A percentile compares a stretch with the other conserved stretches of the same genome.
These are phyloP conservation scores for Alternaria panax DNA, from an alignment of 2,329 filamentous ascomycete species.

Conservation along the genomic window DNA sequence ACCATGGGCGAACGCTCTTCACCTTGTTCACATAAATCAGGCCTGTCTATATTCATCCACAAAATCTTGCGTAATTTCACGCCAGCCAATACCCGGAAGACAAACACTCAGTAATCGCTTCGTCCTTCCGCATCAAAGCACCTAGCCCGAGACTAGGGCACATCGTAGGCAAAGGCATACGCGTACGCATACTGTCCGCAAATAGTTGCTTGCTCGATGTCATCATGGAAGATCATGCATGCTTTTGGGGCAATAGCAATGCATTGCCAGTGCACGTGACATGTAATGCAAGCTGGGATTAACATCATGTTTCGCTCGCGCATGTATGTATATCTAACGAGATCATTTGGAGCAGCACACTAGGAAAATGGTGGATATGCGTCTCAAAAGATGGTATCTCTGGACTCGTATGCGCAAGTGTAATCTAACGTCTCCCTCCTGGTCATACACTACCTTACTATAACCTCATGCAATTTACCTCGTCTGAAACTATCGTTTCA, in stretches of 20 bases:
- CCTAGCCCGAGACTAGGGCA: not conserved
- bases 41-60: not conserved
- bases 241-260: not conserved
- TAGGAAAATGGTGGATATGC: not conserved
- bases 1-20: conserved; percentile 1
- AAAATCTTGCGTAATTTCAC: not conserved
- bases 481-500: not conserved
- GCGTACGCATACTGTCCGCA: conserved; percentile 6
- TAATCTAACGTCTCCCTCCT: too few species aligned
- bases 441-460: not conserved
- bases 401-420: too few species aligned
- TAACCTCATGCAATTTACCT: not conserved
- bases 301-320: not conserved
- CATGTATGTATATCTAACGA: not conserved
- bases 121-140: not conserved
- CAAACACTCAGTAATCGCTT: not conserved
- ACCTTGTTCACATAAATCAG: not conserved
- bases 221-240: not conserved
- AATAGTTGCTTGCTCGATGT: not conserved
- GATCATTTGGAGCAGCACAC: not conserved
- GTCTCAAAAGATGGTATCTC: not conserved
- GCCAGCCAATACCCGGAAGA: not conserved
- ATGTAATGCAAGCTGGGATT: not conserved
- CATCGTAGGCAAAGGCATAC: not conserved
- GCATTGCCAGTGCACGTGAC: not conserved